These are phyloP conservation scores for Leucaena leucocephala DNA, from an alignment of 306 rosid genomes.

Conservation along the genomic window DNA sequence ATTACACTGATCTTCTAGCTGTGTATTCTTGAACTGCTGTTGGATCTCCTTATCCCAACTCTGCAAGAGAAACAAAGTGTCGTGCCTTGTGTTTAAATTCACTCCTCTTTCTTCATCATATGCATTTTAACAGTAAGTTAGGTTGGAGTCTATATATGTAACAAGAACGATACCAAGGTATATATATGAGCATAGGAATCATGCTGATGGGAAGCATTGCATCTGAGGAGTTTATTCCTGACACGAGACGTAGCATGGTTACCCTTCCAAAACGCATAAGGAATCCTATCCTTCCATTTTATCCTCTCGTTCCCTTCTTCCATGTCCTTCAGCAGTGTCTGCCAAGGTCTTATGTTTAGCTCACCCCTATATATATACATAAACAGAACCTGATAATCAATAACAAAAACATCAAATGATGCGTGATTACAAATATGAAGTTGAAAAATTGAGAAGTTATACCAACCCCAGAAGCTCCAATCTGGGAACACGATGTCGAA, in stretches of 20 bases:
- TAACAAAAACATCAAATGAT: too few species aligned
- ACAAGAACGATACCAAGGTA: constrained; percentile 23
- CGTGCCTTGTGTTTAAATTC: neutral
- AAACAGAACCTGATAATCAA: neutral
- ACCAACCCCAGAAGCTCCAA: constrained; percentile 72
- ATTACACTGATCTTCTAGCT: constrained; percentile 54
- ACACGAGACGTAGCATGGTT: constrained; percentile 30
- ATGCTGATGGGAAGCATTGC: constrained; percentile 39
- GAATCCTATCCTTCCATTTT: constrained; percentile 52
- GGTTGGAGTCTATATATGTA: neutral
- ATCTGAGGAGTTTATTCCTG: constrained; percentile 36
- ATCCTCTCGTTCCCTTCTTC: constrained; percentile 40
- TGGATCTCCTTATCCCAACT: constrained; percentile 35
- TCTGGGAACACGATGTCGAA: constrained; percentile 60
- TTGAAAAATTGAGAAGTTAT: constrained; percentile 30
- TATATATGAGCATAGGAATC: constrained; percentile 54
- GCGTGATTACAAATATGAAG: neutral
- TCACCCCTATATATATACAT: constrained; percentile 40
- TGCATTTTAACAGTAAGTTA: too few species aligned
- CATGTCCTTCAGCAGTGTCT: constrained; percentile 27
- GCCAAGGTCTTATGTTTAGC: constrained; percentile 54
- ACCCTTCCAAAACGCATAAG: constrained; percentile 63
- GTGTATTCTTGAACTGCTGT: constrained; percentile 34
- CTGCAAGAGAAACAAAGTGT: constrained; percentile 29
- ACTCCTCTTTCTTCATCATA: neutral